Base-by-base conservation (phyloP, 202 grass and related monocot species). In the Digitaria exilis region DNA sequence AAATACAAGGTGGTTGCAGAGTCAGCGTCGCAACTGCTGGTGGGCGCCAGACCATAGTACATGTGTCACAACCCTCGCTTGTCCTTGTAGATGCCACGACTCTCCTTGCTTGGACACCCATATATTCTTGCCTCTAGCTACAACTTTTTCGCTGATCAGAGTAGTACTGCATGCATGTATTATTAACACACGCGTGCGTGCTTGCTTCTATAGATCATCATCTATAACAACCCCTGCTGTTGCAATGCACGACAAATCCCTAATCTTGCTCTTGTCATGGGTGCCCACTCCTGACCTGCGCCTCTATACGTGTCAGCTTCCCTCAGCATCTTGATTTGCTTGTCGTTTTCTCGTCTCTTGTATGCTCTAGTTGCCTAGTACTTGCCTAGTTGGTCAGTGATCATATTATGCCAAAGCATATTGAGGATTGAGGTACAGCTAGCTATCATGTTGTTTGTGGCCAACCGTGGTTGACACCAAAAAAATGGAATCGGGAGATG, bases 171-270 rank as follows among this genome's bases (percentile, higher is more conserved):
- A 39, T 39, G 37, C 37, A 39, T n/a, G n/a, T n/a, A n/a, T 39
- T 39, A 39, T 39, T 39, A 39, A 39, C 37, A 39, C 37, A 39
- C 37, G 37, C n/a, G n/a, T n/a, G n/a, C n/a, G n/a, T n/a, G n/a
- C n/a, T n/a, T n/a, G n/a, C n/a, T n/a, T n/a, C n/a, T n/a, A n/a
- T n/a, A n/a, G n/a, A n/a, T n/a, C n/a, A 69, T 21, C 25, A 35
- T 65, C n/a, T n/a, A n/a, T n/a, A n/a, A n/a, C n/a, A n/a, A n/a
- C n/a, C n/a, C n/a, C n/a, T n/a, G n/a, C n/a, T n/a, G n/a, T n/a
- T n/a, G n/a, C n/a, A 24, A 9, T 87, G 78, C 39, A 76, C 29
- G 77, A 89, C 72, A 76, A 77, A 81, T 69, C 24, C 70, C 15
- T 30, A 81, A 49, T 69, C 75, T 68, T 43, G 45, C 17, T 71